These are phyloP conservation scores for Botrytis tulipae DNA, from an alignment of 2,329 filamentous ascomycete genomes.

Conservation along the genomic window DNA sequence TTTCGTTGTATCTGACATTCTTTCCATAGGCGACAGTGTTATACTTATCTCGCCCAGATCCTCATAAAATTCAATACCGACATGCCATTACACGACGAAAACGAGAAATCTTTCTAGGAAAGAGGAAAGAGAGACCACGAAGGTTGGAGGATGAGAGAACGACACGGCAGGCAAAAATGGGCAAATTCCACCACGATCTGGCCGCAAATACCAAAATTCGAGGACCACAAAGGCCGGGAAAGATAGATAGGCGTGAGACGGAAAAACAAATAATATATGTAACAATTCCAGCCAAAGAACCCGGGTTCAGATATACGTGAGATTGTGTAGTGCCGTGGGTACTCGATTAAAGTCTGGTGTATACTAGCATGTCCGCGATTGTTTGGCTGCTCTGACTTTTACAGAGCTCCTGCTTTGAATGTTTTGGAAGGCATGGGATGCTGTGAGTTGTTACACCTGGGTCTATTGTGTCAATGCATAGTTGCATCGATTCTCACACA, in stretches of 20 bases:
- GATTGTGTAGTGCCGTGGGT: not conserved
- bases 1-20: slow-evolving; percentile 24
- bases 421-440: not conserved
- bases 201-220: not conserved
- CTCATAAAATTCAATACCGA: slow-evolving; percentile 23
- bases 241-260: slow-evolving; percentile 1
- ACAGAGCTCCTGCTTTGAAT: not conserved
- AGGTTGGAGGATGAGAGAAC: not conserved
- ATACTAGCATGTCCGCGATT: no score
- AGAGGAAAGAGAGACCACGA: not conserved
- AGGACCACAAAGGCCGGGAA: not conserved
- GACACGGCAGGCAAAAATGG: not conserved
- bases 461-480: not conserved
- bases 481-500: not conserved
- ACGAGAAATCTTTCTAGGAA: not conserved
- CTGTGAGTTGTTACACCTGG: not conserved
- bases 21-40: slow-evolving; percentile 64
- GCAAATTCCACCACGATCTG: not conserved
- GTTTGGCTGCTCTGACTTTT: not conserved
- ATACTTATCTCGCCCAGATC: slow-evolving; percentile 63
- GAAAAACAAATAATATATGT: slow-evolving; percentile 7
- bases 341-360: not conserved
- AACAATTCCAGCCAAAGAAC: not conserved
- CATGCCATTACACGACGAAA: not conserved
- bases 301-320: not conserved